A percentile compares a stretch with the other conserved stretches of the same genome.
These are phyloP conservation scores for Prunus yedoensis DNA, from an alignment of 331 rosid genomes.

Conservation along the genomic window DNA sequence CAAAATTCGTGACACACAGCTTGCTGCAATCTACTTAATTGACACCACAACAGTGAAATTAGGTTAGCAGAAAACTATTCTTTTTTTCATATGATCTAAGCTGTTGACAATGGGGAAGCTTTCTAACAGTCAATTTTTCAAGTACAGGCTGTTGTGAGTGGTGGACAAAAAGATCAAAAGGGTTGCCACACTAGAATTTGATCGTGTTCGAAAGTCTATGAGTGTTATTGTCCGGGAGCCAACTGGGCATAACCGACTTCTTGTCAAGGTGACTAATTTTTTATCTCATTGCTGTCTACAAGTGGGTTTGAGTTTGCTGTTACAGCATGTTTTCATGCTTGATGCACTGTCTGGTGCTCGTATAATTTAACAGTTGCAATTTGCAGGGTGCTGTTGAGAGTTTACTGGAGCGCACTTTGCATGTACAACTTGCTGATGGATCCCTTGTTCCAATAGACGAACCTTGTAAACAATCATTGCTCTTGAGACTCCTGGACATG, in stretches of 20 bases:
- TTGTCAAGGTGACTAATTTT: constrained; percentile 63
- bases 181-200: constrained; percentile 85
- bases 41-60: constrained; percentile 50
- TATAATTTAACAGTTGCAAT: constrained; percentile 16
- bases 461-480: constrained; percentile 58
- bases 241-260: constrained; percentile 68
- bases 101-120: constrained; percentile 18
- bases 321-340: constrained; percentile 13
- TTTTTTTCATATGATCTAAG: constrained; percentile 17
- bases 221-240: constrained; percentile 76
- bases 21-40: constrained; percentile 49
- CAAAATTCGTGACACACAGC: constrained; percentile 50
- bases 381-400: constrained; percentile 87
- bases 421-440: constrained; percentile 88
- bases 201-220: constrained; percentile 85
- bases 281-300: constrained; percentile 9
- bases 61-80: constrained; percentile 42
- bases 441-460: constrained; percentile 74
- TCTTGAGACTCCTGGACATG: constrained; percentile 67
- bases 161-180: constrained; percentile 75
- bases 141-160: constrained; percentile 73
- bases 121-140: constrained; percentile 20
- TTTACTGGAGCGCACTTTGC: constrained; percentile 64
- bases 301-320: background rate
- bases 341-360: constrained; percentile 14